Evolutionary conservation across 2,329 filamentous ascomycete genomes (phyloP), one percentile per base, ranked within the genome.

Genomic region (Curvularia eragrostidis): DNA sequence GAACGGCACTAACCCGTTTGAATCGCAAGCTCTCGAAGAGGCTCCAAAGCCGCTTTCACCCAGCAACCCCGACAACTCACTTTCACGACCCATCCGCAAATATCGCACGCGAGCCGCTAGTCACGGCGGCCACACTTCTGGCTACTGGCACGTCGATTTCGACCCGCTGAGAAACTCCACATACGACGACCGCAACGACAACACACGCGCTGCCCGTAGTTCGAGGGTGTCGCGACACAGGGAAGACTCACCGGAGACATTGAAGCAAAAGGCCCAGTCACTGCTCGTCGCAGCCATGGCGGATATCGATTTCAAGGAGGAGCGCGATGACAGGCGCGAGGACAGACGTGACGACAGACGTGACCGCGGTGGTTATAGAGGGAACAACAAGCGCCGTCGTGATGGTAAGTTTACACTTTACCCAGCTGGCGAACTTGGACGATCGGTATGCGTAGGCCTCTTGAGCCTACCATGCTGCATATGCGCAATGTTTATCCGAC

Each of bases 341-440:
- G 48, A 56, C 41, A 41, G 54, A 56, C 54, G 54, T 52, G 54
- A 70, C 18, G 73, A 75, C 36, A 59, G 68, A 53, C 67, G 71
- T 43, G 67, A 69, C 43, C 55, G 55, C 34, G 66, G 70, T 49
- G 67, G 65, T 48, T 57, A 63, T 48, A 64, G 69, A 59, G 67
- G 67, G 44, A 61, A 64, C 38, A 66, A 68, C 62, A 74, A 75
- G 65, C 67, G 73, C 13, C 71, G 70, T 38, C 70, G 70, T 41
- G 72, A 75, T 62, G 72, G 72, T 74, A 51, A 64, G 66, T 59
- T 54, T 57, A 39, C 42, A 46, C 36, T 5, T 41, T 36, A 49
- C 19, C 28, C 34, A 7, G 32, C n/a, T 30, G n/a, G 18, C 7
- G 7, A 36, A 26, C 6, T 28, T 38, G 47, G 28, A 48, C 32